Base-by-base conservation (phyloP, 306 rosid species). In the Cucurbita moschata region DNA sequence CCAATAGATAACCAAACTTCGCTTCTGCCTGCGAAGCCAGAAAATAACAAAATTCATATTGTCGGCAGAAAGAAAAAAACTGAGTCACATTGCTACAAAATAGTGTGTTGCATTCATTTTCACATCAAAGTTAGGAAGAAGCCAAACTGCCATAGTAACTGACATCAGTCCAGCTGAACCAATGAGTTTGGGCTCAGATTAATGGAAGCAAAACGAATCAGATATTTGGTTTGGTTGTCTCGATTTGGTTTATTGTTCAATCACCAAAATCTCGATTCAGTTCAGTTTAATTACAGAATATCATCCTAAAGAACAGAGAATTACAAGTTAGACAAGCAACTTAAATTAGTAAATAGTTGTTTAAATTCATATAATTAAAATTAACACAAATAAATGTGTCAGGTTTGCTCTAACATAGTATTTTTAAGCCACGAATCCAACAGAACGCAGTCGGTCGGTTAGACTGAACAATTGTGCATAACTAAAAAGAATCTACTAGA, bases 1-100 rank as follows among this genome's bases (percentile, higher is more conserved):
- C 99, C 42, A 94, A 90, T 80, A 94, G 96, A 80, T 89, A 89
- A 37, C 97, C 97, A 75, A 94, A 91, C 88, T 94, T 91, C 0
- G 88, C 90, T 84, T 94, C 99, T 57, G 97, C 99, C 97, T 91
- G 91, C 49, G 77, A 58, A 62, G 39, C 75, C 77, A 67, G 47
- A 63, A 47, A 60, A n/a, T 43, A 21, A 71, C 40, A 60, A 38
- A 62, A 71, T 39, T 58, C 72, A 72, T 50, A 78, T n/a, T 2
- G 52, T 42, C 13, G 19, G 44, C 72, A 61, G 74, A 61, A 43
- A 65, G n/a, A 10, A 66, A 66, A 66, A 6, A 44, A 18, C 35
- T 4, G 18, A 66, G 46, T 18, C 72, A 66, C 55, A 7, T 66
- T 66, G 38, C 55, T 21, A 23, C 39, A 21, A 44, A 66, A 19